phyloP scores from a whole-genome alignment of 352 stramenopile species.

The Paralagenidium karlingii region DNA sequence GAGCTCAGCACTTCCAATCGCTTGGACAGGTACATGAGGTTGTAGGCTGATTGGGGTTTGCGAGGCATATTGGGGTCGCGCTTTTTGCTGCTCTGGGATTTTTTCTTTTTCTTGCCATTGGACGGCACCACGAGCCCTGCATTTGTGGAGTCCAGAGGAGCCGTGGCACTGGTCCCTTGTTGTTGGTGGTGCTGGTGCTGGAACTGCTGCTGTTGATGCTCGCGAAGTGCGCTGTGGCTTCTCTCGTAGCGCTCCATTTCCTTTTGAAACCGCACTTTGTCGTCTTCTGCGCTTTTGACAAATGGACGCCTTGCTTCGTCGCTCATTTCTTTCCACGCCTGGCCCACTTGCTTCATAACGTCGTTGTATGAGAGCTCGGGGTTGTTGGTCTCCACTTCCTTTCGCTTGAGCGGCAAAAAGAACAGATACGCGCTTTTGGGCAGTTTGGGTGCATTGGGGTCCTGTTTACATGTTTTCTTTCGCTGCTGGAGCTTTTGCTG shows the following conservation, averaged over 20 bases:
- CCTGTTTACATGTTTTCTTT: conserved; percentile 12
- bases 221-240: neutral
- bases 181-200: conserved; percentile 2
- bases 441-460: conserved; percentile 17
- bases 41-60: conserved; percentile 33
- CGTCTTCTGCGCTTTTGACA: conserved; percentile 19
- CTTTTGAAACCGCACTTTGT: conserved; percentile 26
- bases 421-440: conserved; percentile 29
- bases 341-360: conserved; percentile 27
- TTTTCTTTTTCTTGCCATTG: conserved; percentile 2
- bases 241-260: conserved; percentile 27
- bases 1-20: conserved; percentile 27
- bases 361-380: conserved; percentile 24
- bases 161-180: conserved; percentile 4
- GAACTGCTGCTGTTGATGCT: neutral
- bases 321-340: conserved; percentile 25
- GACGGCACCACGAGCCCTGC: neutral
- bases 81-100: conserved; percentile 7
- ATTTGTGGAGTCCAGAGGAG: no score
- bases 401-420: conserved; percentile 21
- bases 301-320: conserved; percentile 16
- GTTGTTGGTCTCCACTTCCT: conserved; percentile 13
- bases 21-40: conserved; percentile 51
- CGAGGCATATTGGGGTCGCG: conserved; percentile 14
- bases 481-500: conserved; percentile 22